Conservation (phyloP, 805 yeast genomes). For the Wickerhamomyces alni region DNA sequence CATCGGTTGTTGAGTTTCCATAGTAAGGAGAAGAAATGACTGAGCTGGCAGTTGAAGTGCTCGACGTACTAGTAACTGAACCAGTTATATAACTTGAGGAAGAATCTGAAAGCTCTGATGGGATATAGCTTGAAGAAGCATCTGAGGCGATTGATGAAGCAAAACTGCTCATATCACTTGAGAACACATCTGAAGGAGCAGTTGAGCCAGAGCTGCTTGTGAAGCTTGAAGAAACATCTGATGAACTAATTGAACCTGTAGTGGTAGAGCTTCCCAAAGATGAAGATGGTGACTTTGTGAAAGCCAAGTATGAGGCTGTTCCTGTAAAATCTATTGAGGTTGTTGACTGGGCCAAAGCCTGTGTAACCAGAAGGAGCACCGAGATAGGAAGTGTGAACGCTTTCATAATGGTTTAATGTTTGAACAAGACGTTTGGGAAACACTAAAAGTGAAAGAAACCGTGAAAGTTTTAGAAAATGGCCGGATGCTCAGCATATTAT, state of each 20-base stretch:
- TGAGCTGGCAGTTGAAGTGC: too few species aligned
- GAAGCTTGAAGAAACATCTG: neutral
- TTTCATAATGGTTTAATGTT: neutral
- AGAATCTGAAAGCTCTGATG: too few species aligned
- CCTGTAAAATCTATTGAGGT: neutral
- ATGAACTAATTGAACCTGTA: neutral
- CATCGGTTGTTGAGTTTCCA: too few species aligned
- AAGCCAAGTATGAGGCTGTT: neutral
- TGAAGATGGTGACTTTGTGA: neutral
- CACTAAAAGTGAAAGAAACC: too few species aligned
- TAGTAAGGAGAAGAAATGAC: neutral
- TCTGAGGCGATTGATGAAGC: neutral
- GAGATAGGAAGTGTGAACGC: neutral
- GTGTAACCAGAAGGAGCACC: neutral
- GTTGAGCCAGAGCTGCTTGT: neutral
- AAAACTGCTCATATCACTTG: too few species aligned
- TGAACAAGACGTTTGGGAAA: neutral
- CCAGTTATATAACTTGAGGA: too few species aligned
- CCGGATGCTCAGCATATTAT: too few species aligned
- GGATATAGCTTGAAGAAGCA: too few species aligned
- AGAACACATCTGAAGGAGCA: neutral
- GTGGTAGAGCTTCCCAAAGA: neutral
- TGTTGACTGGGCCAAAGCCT: neutral
- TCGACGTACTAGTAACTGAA: too few species aligned
- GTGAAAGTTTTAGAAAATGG: too few species aligned